Evolutionary conservation across 2,329 filamentous ascomycete genomes (phyloP).

Genomic region (Ceratocystis huliohia): DNA sequence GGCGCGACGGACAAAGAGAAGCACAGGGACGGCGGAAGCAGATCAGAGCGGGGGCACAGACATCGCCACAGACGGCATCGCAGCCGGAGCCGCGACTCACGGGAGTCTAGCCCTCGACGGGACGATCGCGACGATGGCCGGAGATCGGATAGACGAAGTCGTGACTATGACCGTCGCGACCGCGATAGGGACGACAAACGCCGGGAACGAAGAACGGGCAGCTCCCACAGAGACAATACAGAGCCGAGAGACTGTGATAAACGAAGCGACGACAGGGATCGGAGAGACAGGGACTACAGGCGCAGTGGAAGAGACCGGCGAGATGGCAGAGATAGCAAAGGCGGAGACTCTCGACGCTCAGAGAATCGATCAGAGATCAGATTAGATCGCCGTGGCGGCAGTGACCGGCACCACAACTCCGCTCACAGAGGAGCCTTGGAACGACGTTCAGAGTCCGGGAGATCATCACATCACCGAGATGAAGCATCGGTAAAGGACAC

Average conservation of each 20-base stretch:
- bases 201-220: neutral
- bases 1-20: conserved; percentile 37
- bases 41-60: conserved; percentile 30
- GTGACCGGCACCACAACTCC: neutral
- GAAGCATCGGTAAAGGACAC: neutral
- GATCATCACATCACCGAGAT: neutral
- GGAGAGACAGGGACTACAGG: neutral
- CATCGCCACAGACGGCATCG: conserved; percentile 14
- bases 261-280: neutral
- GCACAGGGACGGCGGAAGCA: conserved; percentile 20
- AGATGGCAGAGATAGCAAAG: neutral
- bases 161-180: conserved; percentile 12
- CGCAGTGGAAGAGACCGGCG: neutral
- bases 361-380: neutral
- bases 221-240: neutral
- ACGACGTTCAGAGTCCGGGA: neutral
- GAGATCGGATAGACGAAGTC: conserved; percentile 11
- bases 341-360: neutral
- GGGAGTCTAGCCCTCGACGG: conserved; percentile 14
- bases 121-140: conserved; percentile 10
- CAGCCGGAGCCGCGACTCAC: conserved; percentile 14
- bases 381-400: neutral
- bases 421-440: neutral
- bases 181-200: conserved; percentile 11
- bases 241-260: neutral